Base-by-base conservation (phyloP, 2,329 filamentous ascomycete species). In the Zopfia rhizophila region DNA sequence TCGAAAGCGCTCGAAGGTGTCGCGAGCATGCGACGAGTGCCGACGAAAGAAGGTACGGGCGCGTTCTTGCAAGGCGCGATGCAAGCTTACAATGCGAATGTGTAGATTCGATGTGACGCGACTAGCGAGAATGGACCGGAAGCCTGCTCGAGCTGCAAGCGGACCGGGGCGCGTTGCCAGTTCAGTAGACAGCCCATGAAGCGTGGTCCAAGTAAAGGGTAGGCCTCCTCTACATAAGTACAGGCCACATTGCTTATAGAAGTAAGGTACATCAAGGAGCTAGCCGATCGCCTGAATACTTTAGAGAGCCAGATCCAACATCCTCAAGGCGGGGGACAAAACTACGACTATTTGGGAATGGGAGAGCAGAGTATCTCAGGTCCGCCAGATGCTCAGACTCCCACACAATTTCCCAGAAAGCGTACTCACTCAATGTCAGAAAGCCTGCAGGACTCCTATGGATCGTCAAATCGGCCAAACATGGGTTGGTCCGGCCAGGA, bases 141-240 rank as follows among this genome's bases (percentile, higher is more conserved):
- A 51, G 62, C 71, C 22, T 73, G 70, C 45, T 72, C 70, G 16
- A 72, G 68, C 39, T 73, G 71, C 40, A 73, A 72, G 50, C 58
- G 69, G 31, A 72, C 71, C 1, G 68, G 68, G 3, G 67, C 69
- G 13, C 60, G 65, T n/a, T 73, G 71, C 35, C 71, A 72, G 38
- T 73, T 73, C 41, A 73, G 69, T 38, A 60, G 71, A 39, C 69
- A 73, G 43, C 70, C 70, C 2, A 72, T 72, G 69, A 73, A 73
- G 53, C 68, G 71, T 25, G 71, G 71, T 3, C 71, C 71, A 8
- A 72, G 69, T 53, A 73, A 73, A 72, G 71, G 71, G 68, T 71
- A 59, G 22, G 47, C 13, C 14, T n/a, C n/a, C 32, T 16, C 28
- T 25, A 18, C 16, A 21, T 12, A 3, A 22, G 27, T n/a, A n/a